These are phyloP conservation scores for Fusarium tanahbumbuense DNA, from an alignment of 2,329 filamentous ascomycete genomes.

Conservation along the genomic window DNA sequence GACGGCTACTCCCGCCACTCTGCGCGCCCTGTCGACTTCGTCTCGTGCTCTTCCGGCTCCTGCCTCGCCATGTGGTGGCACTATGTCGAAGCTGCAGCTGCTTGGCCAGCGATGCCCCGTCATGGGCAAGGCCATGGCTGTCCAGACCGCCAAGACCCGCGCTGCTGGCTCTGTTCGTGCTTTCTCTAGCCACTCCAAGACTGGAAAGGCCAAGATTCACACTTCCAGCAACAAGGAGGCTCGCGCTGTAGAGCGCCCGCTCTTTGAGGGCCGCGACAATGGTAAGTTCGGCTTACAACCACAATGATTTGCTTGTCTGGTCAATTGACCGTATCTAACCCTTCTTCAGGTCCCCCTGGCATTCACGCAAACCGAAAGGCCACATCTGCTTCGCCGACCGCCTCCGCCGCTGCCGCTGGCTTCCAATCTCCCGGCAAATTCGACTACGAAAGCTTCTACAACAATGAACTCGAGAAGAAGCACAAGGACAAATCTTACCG, in stretches of 20 bases:
- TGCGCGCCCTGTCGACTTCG: conserved; percentile 87
- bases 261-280: conserved; percentile 61
- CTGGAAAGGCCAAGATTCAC: conserved; percentile 80
- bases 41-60: conserved; percentile 57
- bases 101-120: conserved; percentile 95
- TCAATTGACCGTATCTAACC: conserved; percentile 22
- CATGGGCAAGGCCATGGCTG: conserved; percentile 96
- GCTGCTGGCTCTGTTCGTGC: conserved; percentile 63
- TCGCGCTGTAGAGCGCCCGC: conserved; percentile 74
- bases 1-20: conserved; percentile 89
- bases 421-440: conserved; percentile 69
- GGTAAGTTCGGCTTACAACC: conserved; percentile 54
- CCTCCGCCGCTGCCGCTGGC: conserved; percentile 40
- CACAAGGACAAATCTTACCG: conserved; percentile 99
- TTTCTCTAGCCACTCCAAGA: conserved; percentile 62
- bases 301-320: neutral
- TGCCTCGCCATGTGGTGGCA: conserved; percentile 81
- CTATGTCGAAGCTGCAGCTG: conserved; percentile 96
- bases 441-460: conserved; percentile 92
- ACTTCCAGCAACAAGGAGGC: conserved; percentile 83
- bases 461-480: conserved; percentile 93
- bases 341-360: conserved; percentile 39
- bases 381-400: conserved; percentile 37
- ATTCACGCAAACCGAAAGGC: conserved; percentile 41
- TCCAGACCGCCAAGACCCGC: conserved; percentile 75